Evolutionary conservation across 176 grass and related monocot species (phyloP).

Genomic region (Carex kokanica): DNA sequence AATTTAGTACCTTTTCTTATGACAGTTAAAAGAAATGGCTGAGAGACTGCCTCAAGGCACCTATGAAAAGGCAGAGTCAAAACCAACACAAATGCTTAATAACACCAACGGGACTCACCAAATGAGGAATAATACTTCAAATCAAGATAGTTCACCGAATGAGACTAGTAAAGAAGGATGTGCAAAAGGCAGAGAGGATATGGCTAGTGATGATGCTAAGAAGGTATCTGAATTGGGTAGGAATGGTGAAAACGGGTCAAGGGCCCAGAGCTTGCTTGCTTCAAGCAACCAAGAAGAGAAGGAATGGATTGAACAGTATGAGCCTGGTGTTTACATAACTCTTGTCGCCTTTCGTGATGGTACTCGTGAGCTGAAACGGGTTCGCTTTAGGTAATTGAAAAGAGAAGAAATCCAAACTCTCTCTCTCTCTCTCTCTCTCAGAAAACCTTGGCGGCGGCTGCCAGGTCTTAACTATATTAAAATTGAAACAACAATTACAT

Average conservation of each 20-base stretch:
- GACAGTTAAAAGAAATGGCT: conserved; percentile 91
- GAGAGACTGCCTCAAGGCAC: conserved; percentile 69
- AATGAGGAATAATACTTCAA: conserved; percentile 39
- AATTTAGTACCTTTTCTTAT: conserved; percentile 14
- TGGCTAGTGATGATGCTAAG: conserved; percentile 40
- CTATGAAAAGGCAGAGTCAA: conserved; percentile 49
- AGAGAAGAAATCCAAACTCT: neutral
- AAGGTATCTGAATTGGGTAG: conserved; percentile 33
- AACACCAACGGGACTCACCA: conserved; percentile 55
- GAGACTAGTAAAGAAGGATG: conserved; percentile 44
- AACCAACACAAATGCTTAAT: conserved; percentile 37
- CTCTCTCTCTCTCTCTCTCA: neutral
- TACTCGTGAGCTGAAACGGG: conserved; percentile 77
- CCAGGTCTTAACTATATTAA: no score
- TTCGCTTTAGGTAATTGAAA: conserved; percentile 75
- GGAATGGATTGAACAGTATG: conserved; percentile 95
- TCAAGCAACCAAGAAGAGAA: conserved; percentile 57
- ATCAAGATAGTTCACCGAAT: conserved; percentile 43
- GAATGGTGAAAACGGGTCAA: conserved; percentile 51
- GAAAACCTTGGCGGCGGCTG: no score
- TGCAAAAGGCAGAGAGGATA: conserved; percentile 42
- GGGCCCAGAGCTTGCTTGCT: conserved; percentile 43
- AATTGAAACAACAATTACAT: no score
- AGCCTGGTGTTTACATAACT: conserved; percentile 86
- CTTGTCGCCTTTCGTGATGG: conserved; percentile 72